Conservation (phyloP, 2,329 filamentous ascomycete genomes). For the Scopulariopsis brevicaulis region DNA sequence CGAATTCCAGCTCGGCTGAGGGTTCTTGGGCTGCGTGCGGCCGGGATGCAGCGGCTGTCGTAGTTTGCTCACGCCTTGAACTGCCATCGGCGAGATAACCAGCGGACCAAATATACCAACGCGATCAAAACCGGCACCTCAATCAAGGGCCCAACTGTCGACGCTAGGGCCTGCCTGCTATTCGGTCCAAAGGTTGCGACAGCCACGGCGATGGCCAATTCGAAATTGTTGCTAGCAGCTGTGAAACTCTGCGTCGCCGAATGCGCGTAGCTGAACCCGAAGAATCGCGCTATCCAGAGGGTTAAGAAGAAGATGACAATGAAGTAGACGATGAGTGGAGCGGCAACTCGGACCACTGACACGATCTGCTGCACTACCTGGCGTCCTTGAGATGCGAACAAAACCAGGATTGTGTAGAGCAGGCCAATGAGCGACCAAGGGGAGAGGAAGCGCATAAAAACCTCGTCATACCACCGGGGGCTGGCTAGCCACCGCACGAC, state of each 20-base stretch:
- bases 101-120: slow-evolving; percentile 64
- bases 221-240: slow-evolving; percentile 87
- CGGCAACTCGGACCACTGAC: slow-evolving; percentile 68
- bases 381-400: slow-evolving; percentile 72
- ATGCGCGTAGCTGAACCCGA: slow-evolving; percentile 65
- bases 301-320: slow-evolving; percentile 61
- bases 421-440: slow-evolving; percentile 75
- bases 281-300: slow-evolving; percentile 42
- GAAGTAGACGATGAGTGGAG: slow-evolving; percentile 77
- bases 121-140: slow-evolving; percentile 74
- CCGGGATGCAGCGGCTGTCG: slow-evolving; percentile 31
- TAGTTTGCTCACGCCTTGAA: slow-evolving; percentile 46
- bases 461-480: slow-evolving; percentile 49
- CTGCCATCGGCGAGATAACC: slow-evolving; percentile 46
- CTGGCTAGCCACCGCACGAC: slow-evolving; percentile 41
- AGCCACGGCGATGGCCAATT: slow-evolving; percentile 80
- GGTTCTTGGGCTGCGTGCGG: too few species aligned
- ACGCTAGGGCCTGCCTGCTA: slow-evolving; percentile 70
- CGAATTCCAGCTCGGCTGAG: too few species aligned
- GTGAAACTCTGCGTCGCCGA: slow-evolving; percentile 75
- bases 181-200: slow-evolving; percentile 69
- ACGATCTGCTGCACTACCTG: slow-evolving; percentile 76
- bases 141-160: slow-evolving; percentile 75
- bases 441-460: slow-evolving; percentile 56
- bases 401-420: slow-evolving; percentile 74